Conservation (phyloP, 208 protist genomes). For the Crithidia fasciculata region DNA sequence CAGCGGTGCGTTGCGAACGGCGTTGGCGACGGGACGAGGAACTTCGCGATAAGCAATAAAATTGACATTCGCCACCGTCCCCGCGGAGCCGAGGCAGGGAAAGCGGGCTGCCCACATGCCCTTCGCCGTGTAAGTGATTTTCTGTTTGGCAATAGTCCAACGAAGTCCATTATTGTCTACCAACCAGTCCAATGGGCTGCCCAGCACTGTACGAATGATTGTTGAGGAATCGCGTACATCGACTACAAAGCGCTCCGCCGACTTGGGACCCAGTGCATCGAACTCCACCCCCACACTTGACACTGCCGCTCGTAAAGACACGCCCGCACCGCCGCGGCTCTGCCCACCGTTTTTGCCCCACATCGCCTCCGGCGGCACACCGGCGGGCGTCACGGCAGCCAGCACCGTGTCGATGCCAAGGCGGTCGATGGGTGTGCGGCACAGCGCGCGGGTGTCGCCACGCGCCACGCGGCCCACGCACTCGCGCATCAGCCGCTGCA, state of each 20-base stretch:
- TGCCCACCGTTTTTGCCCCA: too few species aligned
- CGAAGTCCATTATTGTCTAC: neutral
- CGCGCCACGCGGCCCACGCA: constrained; percentile 5
- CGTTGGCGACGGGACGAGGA: neutral
- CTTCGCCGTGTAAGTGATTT: neutral
- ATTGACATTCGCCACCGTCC: neutral
- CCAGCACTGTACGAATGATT: neutral
- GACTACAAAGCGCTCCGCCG: too few species aligned
- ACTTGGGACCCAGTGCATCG: too few species aligned
- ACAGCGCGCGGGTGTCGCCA: neutral
- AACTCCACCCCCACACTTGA: too few species aligned
- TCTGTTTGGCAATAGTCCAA: neutral
- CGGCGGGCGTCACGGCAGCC: neutral
- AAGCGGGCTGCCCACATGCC: neutral
- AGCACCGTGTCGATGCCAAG: constrained; percentile 12
- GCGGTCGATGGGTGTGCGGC: neutral
- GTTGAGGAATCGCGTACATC: too few species aligned
- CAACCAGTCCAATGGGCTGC: neutral
- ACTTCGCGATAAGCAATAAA: neutral
- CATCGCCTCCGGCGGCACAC: too few species aligned
- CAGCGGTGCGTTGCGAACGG: constrained; percentile 5
- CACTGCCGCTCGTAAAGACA: too few species aligned
- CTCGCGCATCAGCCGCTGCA: constrained; percentile 26
- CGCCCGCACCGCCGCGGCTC: too few species aligned
- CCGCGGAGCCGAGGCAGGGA: neutral